These are phyloP conservation scores for Clarireedia hainanense DNA, from an alignment of 2,329 filamentous ascomycete genomes.

Conservation along the genomic window DNA sequence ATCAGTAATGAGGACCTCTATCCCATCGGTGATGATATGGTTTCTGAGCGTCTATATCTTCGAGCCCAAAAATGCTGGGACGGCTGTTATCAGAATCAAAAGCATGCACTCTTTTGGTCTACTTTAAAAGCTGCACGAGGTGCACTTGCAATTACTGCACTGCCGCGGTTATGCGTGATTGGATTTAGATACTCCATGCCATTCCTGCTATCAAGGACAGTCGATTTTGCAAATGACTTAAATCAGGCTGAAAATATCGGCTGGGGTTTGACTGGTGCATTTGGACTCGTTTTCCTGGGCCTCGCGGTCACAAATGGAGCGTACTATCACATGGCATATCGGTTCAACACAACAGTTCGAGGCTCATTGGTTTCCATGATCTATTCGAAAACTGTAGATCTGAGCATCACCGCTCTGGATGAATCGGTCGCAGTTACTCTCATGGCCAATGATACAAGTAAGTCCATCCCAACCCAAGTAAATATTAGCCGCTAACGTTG, in stretches of 20 bases:
- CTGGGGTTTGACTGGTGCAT: constrained; percentile 19
- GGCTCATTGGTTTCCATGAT: constrained; percentile 23
- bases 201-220: constrained; percentile 14
- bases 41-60: constrained; percentile 9
- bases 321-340: constrained; percentile 19
- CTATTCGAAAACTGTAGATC: constrained; percentile 23
- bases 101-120: constrained; percentile 16
- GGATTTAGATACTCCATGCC: constrained; percentile 17
- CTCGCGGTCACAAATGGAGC: constrained; percentile 18
- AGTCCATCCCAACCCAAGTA: background rate
- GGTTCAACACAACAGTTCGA: constrained; percentile 19
- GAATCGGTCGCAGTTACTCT: constrained; percentile 17
- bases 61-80: constrained; percentile 15
- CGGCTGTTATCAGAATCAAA: constrained; percentile 1
- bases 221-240: constrained; percentile 8
- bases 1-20: constrained; percentile 32
- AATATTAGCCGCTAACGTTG: background rate
- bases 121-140: constrained; percentile 16
- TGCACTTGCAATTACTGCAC: constrained; percentile 11
- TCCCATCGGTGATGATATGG: constrained; percentile 27
- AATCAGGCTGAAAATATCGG: constrained; percentile 12
- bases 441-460: constrained; percentile 10
- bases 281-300: constrained; percentile 20
- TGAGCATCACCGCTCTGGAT: constrained; percentile 21
- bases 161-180: constrained; percentile 13